These are phyloP conservation scores for Penicillium italicum DNA, from an alignment of 2,329 filamentous ascomycete genomes.

Conservation along the genomic window DNA sequence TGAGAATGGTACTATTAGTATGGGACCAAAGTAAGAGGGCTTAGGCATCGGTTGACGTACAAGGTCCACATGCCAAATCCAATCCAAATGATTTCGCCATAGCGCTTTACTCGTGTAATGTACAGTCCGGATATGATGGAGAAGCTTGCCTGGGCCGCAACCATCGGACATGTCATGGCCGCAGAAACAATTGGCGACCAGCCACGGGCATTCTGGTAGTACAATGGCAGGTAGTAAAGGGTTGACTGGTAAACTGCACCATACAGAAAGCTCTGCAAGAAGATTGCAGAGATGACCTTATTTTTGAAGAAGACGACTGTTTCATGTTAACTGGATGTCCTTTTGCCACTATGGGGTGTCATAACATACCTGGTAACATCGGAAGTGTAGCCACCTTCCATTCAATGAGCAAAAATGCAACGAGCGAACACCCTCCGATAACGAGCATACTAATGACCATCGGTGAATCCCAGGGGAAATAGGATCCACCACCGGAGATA, in stretches of 20 bases:
- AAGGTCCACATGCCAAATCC: constrained; percentile 48
- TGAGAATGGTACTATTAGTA: constrained; percentile 1
- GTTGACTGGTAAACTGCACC: constrained; percentile 58
- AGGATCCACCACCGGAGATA: constrained; percentile 58
- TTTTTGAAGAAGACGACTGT: constrained; percentile 52
- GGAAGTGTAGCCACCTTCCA: constrained; percentile 55
- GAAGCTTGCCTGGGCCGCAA: constrained; percentile 43
- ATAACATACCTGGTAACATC: constrained; percentile 51
- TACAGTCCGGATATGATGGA: constrained; percentile 53
- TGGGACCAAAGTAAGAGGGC: not conserved
- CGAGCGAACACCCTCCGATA: constrained; percentile 46
- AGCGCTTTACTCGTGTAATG: constrained; percentile 55
- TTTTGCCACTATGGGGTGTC: not conserved
- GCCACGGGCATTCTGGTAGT: constrained; percentile 56
- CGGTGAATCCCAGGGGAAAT: constrained; percentile 55
- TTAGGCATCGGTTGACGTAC: constrained; percentile 17
- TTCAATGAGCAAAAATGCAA: constrained; percentile 54
- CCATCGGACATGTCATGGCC: constrained; percentile 50
- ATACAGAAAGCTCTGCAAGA: constrained; percentile 58
- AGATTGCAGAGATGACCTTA: constrained; percentile 51
- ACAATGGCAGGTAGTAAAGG: constrained; percentile 61
- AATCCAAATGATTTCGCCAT: constrained; percentile 57
- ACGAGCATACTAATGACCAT: constrained; percentile 59
- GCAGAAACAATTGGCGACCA: constrained; percentile 50
- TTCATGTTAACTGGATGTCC: constrained; percentile 5